A percentile compares a stretch with the other conserved stretches of the same genome.
phyloP scores from a whole-genome alignment of 345 rosid genomes.

The Hibiscus mutabilis region DNA sequence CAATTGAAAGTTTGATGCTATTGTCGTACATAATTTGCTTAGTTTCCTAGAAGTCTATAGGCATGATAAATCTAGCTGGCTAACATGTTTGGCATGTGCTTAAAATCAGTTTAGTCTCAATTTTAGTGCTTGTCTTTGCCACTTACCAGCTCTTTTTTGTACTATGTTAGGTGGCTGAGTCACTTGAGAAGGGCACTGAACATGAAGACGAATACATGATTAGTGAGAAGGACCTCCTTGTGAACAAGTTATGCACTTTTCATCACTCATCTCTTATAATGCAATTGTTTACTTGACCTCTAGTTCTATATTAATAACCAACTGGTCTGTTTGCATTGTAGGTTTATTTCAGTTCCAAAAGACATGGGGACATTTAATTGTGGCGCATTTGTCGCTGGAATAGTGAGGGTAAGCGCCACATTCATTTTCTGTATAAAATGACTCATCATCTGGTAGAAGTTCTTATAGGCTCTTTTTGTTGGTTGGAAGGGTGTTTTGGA shows the following conservation, averaged over 20 bases:
- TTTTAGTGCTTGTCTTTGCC: neutral
- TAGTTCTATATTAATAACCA: neutral
- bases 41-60: neutral
- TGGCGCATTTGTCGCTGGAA: slow-evolving; percentile 98
- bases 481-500: slow-evolving; percentile 81
- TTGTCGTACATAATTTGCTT: neutral
- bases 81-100: neutral
- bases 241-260: slow-evolving; percentile 54
- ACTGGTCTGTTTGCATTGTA: slow-evolving; percentile 15
- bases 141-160: neutral
- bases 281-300: neutral
- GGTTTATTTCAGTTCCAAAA: slow-evolving; percentile 94
- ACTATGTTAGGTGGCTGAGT: slow-evolving; percentile 72
- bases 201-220: slow-evolving; percentile 99
- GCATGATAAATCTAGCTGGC: neutral
- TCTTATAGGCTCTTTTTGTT: slow-evolving; percentile 15
- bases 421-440: neutral
- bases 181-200: slow-evolving; percentile 98
- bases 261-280: neutral
- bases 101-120: neutral
- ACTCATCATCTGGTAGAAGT: neutral
- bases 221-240: slow-evolving; percentile 96
- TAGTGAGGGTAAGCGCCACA: slow-evolving; percentile 62
- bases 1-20: slow-evolving; percentile 3
- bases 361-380: slow-evolving; percentile 99